Evolutionary conservation across 108 stramenopile species (phyloP).

Genomic region (Hondaea fermentalgiana): DNA sequence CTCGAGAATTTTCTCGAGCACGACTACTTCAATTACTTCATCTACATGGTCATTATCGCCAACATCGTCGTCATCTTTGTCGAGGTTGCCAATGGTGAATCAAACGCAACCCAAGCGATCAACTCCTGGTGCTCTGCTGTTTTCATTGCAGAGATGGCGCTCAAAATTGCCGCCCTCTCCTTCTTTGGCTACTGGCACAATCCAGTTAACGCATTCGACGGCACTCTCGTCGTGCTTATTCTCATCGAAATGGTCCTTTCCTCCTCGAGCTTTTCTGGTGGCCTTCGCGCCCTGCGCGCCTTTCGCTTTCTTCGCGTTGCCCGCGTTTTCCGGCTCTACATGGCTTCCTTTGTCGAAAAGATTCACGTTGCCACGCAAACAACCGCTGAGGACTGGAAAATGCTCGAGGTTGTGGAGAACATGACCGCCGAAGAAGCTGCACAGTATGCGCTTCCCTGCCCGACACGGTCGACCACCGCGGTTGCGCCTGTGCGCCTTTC

Average conservation of each 20-base stretch:
- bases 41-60: not conserved
- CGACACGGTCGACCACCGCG: not conserved
- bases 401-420: not conserved
- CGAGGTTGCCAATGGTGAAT: not conserved
- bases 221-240: not conserved
- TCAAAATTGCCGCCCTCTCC: not conserved
- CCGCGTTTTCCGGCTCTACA: not conserved
- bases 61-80: not conserved
- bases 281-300: not conserved
- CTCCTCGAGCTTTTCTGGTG: not conserved
- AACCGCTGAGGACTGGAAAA: not conserved
- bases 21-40: not conserved
- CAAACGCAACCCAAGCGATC: not conserved
- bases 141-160: not conserved
- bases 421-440: not conserved
- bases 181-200: conserved; percentile 18
- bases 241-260: not conserved
- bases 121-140: not conserved
- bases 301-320: not conserved
- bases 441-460: not conserved
- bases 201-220: not conserved
- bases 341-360: conserved; percentile 16
- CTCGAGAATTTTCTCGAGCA: not conserved
- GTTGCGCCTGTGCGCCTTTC: not conserved
- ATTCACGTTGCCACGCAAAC: not conserved